Conservation (phyloP, 768 basidiomycete species). For the Suillus subaureus region DNA sequence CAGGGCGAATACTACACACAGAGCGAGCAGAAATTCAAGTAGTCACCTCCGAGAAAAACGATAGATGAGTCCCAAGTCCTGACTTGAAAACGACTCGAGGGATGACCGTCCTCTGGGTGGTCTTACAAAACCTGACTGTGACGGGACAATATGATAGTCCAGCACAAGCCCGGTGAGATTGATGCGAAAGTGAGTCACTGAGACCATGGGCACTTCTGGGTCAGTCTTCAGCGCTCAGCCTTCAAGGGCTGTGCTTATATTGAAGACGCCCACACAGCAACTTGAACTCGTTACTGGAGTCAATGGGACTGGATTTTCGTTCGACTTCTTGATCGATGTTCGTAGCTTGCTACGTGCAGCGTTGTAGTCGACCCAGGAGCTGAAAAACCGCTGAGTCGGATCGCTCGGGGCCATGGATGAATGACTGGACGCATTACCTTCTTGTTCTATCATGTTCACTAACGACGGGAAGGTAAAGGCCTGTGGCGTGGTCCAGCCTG, state of each 20-base stretch:
- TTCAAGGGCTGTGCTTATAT: not conserved
- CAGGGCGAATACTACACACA: too few relatives aligned
- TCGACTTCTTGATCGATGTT: not conserved
- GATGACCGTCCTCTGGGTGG: too few relatives aligned
- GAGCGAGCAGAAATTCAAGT: too few relatives aligned
- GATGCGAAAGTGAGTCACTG: not conserved
- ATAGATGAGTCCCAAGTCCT: too few relatives aligned
- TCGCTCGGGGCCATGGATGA: not conserved
- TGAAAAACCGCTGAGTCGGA: not conserved
- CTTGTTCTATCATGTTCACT: not conserved
- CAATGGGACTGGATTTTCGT: too few relatives aligned
- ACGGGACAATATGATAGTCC: not conserved
- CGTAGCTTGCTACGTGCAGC: not conserved
- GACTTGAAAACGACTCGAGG: too few relatives aligned
- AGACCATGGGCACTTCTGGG: not conserved
- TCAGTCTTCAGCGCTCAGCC: not conserved
- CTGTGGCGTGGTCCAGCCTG: not conserved
- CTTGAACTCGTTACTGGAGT: too few relatives aligned
- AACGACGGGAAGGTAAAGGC: not conserved
- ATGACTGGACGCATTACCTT: not conserved
- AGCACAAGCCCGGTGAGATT: not conserved
- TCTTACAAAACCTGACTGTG: not conserved
- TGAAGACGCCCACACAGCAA: not conserved
- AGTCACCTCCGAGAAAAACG: too few relatives aligned
- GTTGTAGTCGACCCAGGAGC: not conserved